Evolutionary conservation across 2,329 filamentous ascomycete species (phyloP).

Genomic region (Phaeomoniella chlamydospora): DNA sequence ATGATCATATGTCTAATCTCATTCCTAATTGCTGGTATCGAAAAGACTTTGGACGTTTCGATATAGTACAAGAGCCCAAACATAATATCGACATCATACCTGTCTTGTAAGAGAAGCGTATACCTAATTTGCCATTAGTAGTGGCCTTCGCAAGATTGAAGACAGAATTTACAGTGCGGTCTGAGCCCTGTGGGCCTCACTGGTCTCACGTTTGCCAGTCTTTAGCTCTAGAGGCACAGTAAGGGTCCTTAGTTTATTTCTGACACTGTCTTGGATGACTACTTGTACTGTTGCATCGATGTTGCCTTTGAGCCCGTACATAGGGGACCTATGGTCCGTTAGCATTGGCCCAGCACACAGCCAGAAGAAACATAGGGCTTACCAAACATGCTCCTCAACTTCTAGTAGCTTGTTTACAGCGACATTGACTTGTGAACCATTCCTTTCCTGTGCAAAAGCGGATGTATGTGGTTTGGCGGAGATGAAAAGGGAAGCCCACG

Average conservation of each 20-base stretch:
- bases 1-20: constrained; percentile 95
- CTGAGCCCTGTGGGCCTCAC: constrained; percentile 74
- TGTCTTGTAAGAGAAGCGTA: constrained; percentile 79
- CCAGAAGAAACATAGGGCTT: not conserved
- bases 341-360: not conserved
- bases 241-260: constrained; percentile 43
- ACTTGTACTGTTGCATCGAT: constrained; percentile 95
- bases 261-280: constrained; percentile 56
- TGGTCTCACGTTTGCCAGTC: constrained; percentile 70
- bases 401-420: constrained; percentile 88
- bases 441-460: constrained; percentile 64
- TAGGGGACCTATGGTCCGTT: constrained; percentile 47
- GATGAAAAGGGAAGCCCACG: constrained; percentile 76
- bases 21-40: constrained; percentile 70
- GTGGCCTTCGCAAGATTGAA: not conserved
- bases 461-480: constrained; percentile 52
- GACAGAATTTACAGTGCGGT: constrained; percentile 52
- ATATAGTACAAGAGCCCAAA: constrained; percentile 93
- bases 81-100: constrained; percentile 80
- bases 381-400: constrained; percentile 93
- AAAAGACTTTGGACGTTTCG: constrained; percentile 73
- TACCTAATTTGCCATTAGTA: constrained; percentile 37
- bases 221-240: constrained; percentile 93
- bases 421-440: constrained; percentile 62
- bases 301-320: constrained; percentile 94